Conservation (phyloP, 2,329 filamentous ascomycete species). For the Scedosporium minutisporum region DNA sequence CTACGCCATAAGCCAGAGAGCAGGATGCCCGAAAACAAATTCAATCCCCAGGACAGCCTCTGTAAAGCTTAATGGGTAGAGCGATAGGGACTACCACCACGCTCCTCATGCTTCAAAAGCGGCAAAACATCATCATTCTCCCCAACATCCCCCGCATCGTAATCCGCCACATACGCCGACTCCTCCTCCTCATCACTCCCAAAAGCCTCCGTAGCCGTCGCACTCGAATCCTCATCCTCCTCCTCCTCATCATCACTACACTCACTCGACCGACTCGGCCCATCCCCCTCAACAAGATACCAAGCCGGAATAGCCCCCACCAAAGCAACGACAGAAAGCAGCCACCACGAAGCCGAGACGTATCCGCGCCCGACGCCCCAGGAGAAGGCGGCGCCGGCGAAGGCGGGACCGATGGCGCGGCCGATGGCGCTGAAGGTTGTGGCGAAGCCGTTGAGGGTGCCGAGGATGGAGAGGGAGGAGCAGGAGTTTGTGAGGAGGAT, state of each 20-base stretch:
- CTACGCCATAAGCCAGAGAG: background rate
- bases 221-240: constrained; percentile 13
- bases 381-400: constrained; percentile 63
- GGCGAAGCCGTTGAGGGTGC: constrained; percentile 84
- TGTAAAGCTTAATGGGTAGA: background rate
- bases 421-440: constrained; percentile 76
- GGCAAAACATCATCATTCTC: background rate
- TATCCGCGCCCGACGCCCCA: constrained; percentile 68
- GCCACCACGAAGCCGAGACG: constrained; percentile 73
- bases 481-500: constrained; percentile 89
- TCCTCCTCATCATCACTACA: constrained; percentile 25
- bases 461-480: constrained; percentile 62
- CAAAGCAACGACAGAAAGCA: constrained; percentile 53
- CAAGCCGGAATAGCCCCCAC: constrained; percentile 64
- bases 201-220: background rate
- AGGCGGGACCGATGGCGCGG: constrained; percentile 66
- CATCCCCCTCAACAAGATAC: constrained; percentile 65
- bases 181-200: constrained; percentile 1
- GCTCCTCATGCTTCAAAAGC: constrained; percentile 1
- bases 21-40: background rate
- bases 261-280: constrained; percentile 35
- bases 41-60: too few relatives aligned
- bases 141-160: background rate
- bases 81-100: background rate
- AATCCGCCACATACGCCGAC: background rate